These are phyloP conservation scores for Conringia planisiliqua DNA, from an alignment of 345 rosid genomes.

Conservation along the genomic window DNA sequence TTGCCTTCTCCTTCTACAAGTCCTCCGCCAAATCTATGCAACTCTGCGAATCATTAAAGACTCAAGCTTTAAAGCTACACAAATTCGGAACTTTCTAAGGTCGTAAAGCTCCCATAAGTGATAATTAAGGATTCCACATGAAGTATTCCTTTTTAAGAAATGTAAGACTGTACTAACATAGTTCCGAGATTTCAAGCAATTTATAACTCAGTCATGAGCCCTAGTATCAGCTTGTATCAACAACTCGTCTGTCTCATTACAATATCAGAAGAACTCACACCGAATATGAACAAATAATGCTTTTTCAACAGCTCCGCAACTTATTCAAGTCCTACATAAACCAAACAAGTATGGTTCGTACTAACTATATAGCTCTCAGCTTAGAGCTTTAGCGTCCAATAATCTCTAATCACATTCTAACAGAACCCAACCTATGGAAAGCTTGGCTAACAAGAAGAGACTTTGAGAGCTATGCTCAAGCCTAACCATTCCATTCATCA, in stretches of 20 bases:
- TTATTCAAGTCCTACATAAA: background rate
- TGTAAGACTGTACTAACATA: background rate
- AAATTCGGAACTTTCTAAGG: background rate
- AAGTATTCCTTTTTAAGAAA: background rate
- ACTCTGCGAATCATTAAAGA: slow-evolving; percentile 48
- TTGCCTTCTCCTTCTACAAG: slow-evolving; percentile 57
- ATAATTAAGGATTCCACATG: background rate
- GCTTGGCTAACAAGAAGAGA: background rate
- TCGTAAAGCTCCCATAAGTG: background rate
- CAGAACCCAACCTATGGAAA: background rate
- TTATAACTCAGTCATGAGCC: background rate
- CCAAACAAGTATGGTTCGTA: background rate
- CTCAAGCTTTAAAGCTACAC: background rate
- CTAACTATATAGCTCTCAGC: background rate
- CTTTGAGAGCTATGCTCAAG: background rate
- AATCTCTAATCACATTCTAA: background rate
- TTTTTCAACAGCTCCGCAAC: background rate
- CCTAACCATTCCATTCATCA: background rate
- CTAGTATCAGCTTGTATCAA: no score
- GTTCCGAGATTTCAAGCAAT: background rate
- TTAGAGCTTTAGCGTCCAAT: background rate
- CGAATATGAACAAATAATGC: background rate
- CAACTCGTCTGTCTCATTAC: background rate
- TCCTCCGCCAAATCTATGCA: slow-evolving; percentile 86
- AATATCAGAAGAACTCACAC: no score